Base-by-base conservation (phyloP, 106 monocot species). In the Vanilla planifolia region DNA sequence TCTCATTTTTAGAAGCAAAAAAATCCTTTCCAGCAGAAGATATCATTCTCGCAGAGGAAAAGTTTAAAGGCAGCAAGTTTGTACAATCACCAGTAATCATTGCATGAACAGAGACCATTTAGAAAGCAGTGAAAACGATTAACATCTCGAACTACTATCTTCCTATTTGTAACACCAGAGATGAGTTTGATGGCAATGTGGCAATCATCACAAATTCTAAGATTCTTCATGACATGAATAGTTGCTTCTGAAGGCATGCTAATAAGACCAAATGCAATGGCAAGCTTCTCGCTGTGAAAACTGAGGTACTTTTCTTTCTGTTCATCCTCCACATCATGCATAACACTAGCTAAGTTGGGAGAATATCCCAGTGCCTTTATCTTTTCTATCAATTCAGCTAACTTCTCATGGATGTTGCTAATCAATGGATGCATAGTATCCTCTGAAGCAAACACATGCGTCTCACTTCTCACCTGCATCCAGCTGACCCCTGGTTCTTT, bases 401-500 rank as follows among this genome's bases (percentile, higher is more conserved):
- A 17, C 66, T 78, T 76, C 15, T 60, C 55, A 46, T 27, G 48
- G 33, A 88, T 76, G 28, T 71, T 52, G 3, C 10, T 44, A 41
- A 72, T 76, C 42, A 50, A 44, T 39, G 79, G 76, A 60, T 88
- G 82, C 29, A 48, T 58, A 46, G 66, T 69, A 67, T 85, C 80
- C 26, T 81, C 80, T 19, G 81, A 78, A 53, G 69, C 52, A 65
- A 89, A 89, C 56, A 85, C 67, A 73, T 85, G 80, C 21, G 69
- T 72, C 61, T 73, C 69, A 39, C 41, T 59, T 29, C 69, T 62
- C 34, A 76, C 61, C 56, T 89, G 84, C 65, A 85, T 75, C 89
- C 89, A 89, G 62, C 89, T 85, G 28, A 77, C 80, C 2, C 84
- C 80, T 34, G 84, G 89, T 35, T 84, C 89, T 30, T 89, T 89